A percentile compares a stretch with the other conserved stretches of the same genome.
These are phyloP conservation scores for Leccinum longicurvipes DNA, from an alignment of 768 basidiomycete species.

Conservation along the genomic window DNA sequence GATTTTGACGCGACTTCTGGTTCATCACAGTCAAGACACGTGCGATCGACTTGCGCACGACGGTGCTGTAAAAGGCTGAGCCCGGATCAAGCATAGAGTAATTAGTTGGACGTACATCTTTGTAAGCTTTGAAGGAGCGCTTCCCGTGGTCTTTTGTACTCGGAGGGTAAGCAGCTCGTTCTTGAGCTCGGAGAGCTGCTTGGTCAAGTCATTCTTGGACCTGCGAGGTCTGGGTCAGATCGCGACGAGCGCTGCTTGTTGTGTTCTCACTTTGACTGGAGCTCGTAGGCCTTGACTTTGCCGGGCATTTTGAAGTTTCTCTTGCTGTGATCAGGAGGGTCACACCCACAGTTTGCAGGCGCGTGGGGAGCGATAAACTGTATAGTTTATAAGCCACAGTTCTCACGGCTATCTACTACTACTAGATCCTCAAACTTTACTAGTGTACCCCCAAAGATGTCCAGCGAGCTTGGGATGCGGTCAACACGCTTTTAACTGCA, in stretches of 20 bases:
- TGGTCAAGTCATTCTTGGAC: slow-evolving; percentile 95
- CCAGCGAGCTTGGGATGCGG: slow-evolving; percentile 44
- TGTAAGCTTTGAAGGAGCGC: slow-evolving; percentile 92
- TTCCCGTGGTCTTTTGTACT: slow-evolving; percentile 97
- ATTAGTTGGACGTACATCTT: slow-evolving; percentile 73
- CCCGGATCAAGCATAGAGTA: not conserved
- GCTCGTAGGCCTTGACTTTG: slow-evolving; percentile 95
- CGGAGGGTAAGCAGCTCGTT: slow-evolving; percentile 89
- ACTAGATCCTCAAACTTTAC: slow-evolving; percentile 60
- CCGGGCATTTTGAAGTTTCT: slow-evolving; percentile 64
- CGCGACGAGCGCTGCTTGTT: not conserved
- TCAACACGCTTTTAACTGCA: not conserved
- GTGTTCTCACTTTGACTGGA: slow-evolving; percentile 82
- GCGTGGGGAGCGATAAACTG: slow-evolving; percentile 30
- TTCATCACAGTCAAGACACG: slow-evolving; percentile 98
- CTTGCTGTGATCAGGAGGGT: slow-evolving; percentile 32
- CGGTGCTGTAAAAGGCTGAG: slow-evolving; percentile 56
- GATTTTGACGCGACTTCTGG: slow-evolving; percentile 95
- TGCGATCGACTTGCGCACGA: slow-evolving; percentile 98
- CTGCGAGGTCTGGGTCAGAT: slow-evolving; percentile 38
- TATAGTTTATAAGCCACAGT: slow-evolving; percentile 43
- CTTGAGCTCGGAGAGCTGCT: slow-evolving; percentile 93
- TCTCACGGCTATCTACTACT: slow-evolving; percentile 28
- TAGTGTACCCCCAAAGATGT: slow-evolving; percentile 67
- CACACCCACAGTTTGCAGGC: slow-evolving; percentile 22